These are phyloP conservation scores for Dioszegia aurantiaca DNA, from an alignment of 768 basidiomycete genomes.

Conservation along the genomic window DNA sequence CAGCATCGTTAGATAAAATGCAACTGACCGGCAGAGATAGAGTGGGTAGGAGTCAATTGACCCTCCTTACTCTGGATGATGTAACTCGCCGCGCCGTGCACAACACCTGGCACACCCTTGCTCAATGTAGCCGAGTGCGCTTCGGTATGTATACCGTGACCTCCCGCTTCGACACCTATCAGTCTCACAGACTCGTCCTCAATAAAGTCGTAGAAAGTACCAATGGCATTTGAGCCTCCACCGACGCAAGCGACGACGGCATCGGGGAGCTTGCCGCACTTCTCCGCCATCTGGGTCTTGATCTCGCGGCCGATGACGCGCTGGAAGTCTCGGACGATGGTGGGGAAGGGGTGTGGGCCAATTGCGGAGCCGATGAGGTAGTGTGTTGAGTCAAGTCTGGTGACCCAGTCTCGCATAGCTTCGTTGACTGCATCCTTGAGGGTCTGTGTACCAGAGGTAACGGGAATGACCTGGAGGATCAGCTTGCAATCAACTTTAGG, in stretches of 20 bases:
- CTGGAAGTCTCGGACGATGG: conserved; percentile 97
- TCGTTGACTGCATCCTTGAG: conserved; percentile 99
- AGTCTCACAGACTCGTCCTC: conserved; percentile 77
- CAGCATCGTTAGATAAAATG: neutral
- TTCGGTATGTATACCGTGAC: conserved; percentile 69
- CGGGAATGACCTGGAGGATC: conserved; percentile 73
- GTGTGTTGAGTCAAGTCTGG: conserved; percentile 87
- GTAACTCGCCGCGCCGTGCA: conserved; percentile 91
- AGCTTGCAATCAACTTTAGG: neutral
- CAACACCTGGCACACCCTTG: conserved; percentile 84
- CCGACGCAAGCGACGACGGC: conserved; percentile 95
- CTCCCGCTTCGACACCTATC: conserved; percentile 94
- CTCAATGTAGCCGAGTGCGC: conserved; percentile 69
- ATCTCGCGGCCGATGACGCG: conserved; percentile 92
- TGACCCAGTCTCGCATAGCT: conserved; percentile 97
- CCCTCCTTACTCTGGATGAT: conserved; percentile 82
- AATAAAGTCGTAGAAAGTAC: conserved; percentile 96
- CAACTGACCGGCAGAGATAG: conserved; percentile 66
- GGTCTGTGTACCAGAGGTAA: conserved; percentile 87
- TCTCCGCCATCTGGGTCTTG: conserved; percentile 73
- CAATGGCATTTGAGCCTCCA: conserved; percentile 96
- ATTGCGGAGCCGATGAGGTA: conserved; percentile 97
- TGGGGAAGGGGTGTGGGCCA: conserved; percentile 98
- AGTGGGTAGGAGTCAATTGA: conserved; percentile 96
- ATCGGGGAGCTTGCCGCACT: conserved; percentile 82